Percentiles rank a stretch among this genome's conserved stretches.
Conservation (phyloP, 169 alveolate species). For the Fabrea salina region DNA sequence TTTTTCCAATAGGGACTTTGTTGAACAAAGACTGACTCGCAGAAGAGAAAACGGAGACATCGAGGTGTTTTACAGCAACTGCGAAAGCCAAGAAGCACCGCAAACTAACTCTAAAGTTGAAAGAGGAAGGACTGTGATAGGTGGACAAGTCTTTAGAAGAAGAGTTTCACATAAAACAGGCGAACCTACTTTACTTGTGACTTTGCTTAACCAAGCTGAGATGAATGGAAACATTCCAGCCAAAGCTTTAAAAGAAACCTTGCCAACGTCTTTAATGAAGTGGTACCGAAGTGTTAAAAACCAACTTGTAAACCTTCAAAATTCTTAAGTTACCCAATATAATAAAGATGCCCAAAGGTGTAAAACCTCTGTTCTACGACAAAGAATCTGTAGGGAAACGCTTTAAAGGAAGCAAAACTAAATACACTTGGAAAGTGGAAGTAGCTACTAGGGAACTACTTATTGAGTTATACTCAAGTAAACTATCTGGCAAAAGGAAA, state of each 20-base stretch:
- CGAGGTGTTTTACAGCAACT: neutral
- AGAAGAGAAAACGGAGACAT: conserved; percentile 5
- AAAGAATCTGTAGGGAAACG: conserved; percentile 6
- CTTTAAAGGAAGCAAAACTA: neutral
- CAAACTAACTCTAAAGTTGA: neutral
- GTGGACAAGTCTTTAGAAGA: conserved; percentile 22
- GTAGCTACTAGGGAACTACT: neutral
- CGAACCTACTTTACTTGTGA: conserved; percentile 8
- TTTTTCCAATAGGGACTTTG: conserved; percentile 25
- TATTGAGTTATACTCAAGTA: neutral
- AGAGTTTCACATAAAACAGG: neutral
- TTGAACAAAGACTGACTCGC: conserved; percentile 7
- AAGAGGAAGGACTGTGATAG: conserved; percentile 23
- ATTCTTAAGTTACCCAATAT: neutral
- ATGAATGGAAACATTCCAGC: conserved; percentile 19
- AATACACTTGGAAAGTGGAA: neutral
- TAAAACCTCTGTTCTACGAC: neutral
- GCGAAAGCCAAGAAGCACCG: neutral
- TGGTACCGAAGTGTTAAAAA: conserved; percentile 20
- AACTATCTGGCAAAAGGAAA: neutral
- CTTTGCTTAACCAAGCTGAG: conserved; percentile 11
- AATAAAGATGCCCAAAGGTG: conserved; percentile 18
- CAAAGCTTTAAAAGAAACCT: conserved; percentile 26
- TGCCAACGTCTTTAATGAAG: conserved; percentile 1
- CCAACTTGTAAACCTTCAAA: neutral